Percentiles rank a stretch among this genome's conserved stretches.
Evolutionary conservation across 1,284 basidiomycete genomes (phyloP).

Genomic region (Limonomyces culmigenus): DNA sequence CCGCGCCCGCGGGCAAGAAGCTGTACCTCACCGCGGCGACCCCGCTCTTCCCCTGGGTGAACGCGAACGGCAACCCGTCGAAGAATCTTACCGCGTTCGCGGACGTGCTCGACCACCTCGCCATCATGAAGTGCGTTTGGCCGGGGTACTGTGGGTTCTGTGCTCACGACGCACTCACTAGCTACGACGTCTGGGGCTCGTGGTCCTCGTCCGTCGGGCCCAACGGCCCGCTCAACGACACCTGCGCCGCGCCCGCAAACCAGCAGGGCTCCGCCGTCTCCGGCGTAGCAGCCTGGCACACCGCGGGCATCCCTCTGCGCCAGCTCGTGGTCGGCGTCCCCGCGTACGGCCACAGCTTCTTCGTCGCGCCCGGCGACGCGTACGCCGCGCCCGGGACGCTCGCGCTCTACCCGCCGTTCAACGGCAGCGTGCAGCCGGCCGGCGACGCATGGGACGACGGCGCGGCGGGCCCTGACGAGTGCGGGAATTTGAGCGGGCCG

Average conservation of each 20-base stretch:
- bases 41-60: slow-evolving; percentile 51
- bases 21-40: slow-evolving; percentile 65
- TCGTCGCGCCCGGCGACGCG: slow-evolving; percentile 24
- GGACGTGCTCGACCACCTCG: slow-evolving; percentile 60
- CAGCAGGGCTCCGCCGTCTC: slow-evolving; percentile 63
- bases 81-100: slow-evolving; percentile 55
- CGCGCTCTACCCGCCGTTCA: slow-evolving; percentile 31
- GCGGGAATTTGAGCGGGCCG: slow-evolving; percentile 26
- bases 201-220: slow-evolving; percentile 41
- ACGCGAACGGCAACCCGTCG: slow-evolving; percentile 35
- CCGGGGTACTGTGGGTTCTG: not conserved
- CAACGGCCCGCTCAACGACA: slow-evolving; percentile 72
- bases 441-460: slow-evolving; percentile 44
- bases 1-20: slow-evolving; percentile 32
- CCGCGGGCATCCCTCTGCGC: slow-evolving; percentile 61
- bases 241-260: slow-evolving; percentile 41
- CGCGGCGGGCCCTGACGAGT: slow-evolving; percentile 29
- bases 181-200: slow-evolving; percentile 40
- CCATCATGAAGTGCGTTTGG: slow-evolving; percentile 77
- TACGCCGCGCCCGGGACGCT: slow-evolving; percentile 15
- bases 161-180: not conserved
- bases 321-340: slow-evolving; percentile 75
- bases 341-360: slow-evolving; percentile 54
- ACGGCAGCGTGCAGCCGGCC: slow-evolving; percentile 20
- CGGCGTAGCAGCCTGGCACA: slow-evolving; percentile 58